A percentile compares a stretch with the other conserved stretches of the same genome.
phyloP scores from a whole-genome alignment of 306 rosid species.

The Luffa aegyptiaca region DNA sequence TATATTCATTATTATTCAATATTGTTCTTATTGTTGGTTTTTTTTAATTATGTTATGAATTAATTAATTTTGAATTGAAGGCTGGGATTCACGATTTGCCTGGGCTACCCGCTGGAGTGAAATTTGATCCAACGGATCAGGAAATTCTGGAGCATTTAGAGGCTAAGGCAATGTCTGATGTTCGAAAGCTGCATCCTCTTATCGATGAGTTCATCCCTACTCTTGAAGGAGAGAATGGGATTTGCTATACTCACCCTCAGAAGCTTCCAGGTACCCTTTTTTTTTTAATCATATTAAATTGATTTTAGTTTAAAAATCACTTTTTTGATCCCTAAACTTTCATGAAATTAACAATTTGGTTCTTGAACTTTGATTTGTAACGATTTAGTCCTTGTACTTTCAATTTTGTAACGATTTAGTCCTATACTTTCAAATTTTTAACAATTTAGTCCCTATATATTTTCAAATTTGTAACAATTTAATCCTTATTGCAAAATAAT shows the following conservation, averaged over 20 bases:
- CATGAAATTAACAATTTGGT: too few relatives aligned
- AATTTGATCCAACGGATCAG: slow-evolving; percentile 14
- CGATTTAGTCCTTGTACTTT: too few relatives aligned
- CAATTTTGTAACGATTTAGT: too few relatives aligned
- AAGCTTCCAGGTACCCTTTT: background rate
- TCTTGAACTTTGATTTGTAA: too few relatives aligned
- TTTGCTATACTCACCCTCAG: slow-evolving; percentile 15
- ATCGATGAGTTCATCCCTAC: slow-evolving; percentile 10
- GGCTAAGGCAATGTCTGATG: slow-evolving; percentile 5
- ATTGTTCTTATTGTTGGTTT: background rate
- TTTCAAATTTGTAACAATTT: too few relatives aligned
- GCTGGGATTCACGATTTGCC: slow-evolving; percentile 13
- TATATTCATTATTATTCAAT: background rate
- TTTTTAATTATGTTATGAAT: background rate
- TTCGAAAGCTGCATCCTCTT: slow-evolving; percentile 1
- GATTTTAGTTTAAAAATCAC: too few relatives aligned
- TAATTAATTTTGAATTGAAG: background rate
- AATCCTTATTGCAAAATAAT: too few relatives aligned
- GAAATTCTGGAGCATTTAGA: slow-evolving; percentile 12
- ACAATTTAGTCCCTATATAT: too few relatives aligned
- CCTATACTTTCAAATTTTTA: too few relatives aligned
- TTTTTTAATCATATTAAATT: too few relatives aligned
- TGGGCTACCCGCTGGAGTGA: slow-evolving; percentile 13
- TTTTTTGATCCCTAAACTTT: too few relatives aligned
- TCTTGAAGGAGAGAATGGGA: slow-evolving; percentile 10